A percentile compares a stretch with the other conserved stretches of the same genome.
Evolutionary conservation across 2,329 filamentous ascomycete genomes (phyloP).

Genomic region (Mycocentrospora acerina): DNA sequence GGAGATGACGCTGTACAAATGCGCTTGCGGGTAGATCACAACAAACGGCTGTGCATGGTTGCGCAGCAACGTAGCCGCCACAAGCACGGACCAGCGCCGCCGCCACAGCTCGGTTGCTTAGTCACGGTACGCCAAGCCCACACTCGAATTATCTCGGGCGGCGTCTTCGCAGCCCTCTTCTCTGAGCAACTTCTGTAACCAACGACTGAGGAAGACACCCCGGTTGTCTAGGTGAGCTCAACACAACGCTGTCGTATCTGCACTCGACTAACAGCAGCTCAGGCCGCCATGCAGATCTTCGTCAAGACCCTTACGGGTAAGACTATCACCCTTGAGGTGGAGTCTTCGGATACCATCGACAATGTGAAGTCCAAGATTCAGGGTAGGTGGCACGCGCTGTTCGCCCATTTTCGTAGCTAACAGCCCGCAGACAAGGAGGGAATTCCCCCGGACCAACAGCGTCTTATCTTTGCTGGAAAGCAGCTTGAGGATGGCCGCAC

Average conservation of each 20-base stretch:
- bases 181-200: constrained; percentile 37
- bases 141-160: constrained; percentile 11
- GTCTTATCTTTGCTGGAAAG: constrained; percentile 99
- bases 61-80: constrained; percentile 29
- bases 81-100: constrained; percentile 4
- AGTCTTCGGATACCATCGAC: constrained; percentile 99
- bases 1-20: constrained; percentile 30
- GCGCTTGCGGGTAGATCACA: constrained; percentile 28
- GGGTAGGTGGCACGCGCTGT: constrained; percentile 48
- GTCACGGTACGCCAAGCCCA: constrained; percentile 19
- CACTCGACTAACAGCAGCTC: constrained; percentile 14
- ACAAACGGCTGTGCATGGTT: constrained; percentile 22
- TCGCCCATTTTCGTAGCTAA: constrained; percentile 22
- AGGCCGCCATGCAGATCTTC: constrained; percentile 53
- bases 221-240: constrained; percentile 56
- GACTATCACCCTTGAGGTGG: constrained; percentile 99
- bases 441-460: constrained; percentile 98
- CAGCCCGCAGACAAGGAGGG: constrained; percentile 90
- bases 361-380: constrained; percentile 99
- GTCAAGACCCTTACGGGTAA: constrained; percentile 86
- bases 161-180: constrained; percentile 14
- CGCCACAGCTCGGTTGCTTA: constrained; percentile 14
- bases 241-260: not conserved
- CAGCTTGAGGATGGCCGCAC: constrained; percentile 99
- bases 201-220: constrained; percentile 63